These are phyloP conservation scores for Butyriboletus appendiculatus DNA, from an alignment of 1,284 basidiomycete genomes.

Conservation along the genomic window DNA sequence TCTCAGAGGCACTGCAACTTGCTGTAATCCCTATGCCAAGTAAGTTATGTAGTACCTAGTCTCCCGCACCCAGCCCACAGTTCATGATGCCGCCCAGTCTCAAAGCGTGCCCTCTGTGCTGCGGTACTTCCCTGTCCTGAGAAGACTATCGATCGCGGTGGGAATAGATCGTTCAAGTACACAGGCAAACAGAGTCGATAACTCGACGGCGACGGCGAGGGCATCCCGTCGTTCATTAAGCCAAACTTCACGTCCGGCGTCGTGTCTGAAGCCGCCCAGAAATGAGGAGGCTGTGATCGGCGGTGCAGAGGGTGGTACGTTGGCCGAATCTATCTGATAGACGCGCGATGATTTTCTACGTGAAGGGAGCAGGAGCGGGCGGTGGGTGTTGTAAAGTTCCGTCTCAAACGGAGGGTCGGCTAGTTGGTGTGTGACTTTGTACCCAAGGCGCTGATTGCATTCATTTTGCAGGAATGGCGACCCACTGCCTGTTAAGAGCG, in stretches of 20 bases:
- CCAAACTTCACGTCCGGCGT: background rate
- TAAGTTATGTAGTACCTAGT: background rate
- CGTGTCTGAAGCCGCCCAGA: background rate
- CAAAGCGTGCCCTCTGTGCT: no score
- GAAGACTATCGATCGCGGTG: no score
- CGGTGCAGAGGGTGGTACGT: constrained; percentile 7
- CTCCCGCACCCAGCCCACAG: background rate
- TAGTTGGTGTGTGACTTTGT: constrained; percentile 15
- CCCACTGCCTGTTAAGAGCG: constrained; percentile 23
- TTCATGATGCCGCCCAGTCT: background rate
- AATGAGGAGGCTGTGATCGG: constrained; percentile 15
- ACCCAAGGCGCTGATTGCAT: constrained; percentile 24
- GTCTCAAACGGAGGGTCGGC: constrained; percentile 14
- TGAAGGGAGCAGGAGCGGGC: background rate
- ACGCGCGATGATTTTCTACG: background rate
- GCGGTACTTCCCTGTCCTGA: background rate
- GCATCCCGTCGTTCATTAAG: background rate
- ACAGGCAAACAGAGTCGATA: background rate
- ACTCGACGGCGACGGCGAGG: constrained; percentile 3
- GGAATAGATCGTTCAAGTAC: background rate
- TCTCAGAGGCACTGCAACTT: constrained; percentile 5
- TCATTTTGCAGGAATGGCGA: constrained; percentile 30
- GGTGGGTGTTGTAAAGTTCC: constrained; percentile 8
- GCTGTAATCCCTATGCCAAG: constrained; percentile 1
- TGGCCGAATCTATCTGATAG: constrained; percentile 7